Evolutionary conservation across 2,329 filamentous ascomycete genomes (phyloP).

Genomic region (Triangularia verruculosa): DNA sequence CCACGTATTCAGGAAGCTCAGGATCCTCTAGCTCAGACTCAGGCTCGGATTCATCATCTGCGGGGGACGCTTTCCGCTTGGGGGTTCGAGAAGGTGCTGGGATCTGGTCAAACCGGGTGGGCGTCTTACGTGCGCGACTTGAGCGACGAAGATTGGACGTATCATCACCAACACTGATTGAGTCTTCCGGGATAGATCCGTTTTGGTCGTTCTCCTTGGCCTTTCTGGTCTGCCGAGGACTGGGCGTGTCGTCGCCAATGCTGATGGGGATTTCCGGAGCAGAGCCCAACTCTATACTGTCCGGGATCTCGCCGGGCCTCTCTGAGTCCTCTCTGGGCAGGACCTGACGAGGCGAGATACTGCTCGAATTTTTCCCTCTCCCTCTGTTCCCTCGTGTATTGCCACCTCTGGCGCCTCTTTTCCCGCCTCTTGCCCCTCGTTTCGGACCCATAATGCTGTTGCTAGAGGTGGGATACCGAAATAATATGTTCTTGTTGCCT

Average conservation of each 20-base stretch:
- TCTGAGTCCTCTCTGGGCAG: no score
- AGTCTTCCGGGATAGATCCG: background rate
- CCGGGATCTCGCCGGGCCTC: no score
- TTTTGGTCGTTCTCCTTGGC: background rate
- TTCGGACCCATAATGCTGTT: background rate
- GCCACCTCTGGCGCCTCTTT: background rate
- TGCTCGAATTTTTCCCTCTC: no score
- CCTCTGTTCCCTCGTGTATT: no score
- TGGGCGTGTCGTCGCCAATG: background rate
- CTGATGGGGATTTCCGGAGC: background rate
- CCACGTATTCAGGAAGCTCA: background rate
- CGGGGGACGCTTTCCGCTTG: slow-evolving; percentile 25
- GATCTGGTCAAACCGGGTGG: background rate
- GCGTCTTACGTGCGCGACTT: slow-evolving; percentile 17
- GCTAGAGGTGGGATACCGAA: background rate
- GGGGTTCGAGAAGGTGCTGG: background rate
- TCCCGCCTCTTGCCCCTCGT: background rate
- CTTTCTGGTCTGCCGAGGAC: slow-evolving; percentile 15
- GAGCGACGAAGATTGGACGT: slow-evolving; percentile 18
- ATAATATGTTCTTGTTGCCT: background rate
- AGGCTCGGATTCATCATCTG: slow-evolving; percentile 37
- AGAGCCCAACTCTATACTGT: no score
- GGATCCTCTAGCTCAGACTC: slow-evolving; percentile 36
- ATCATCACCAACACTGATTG: background rate
- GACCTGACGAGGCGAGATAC: no score